These are phyloP conservation scores for Oxytropis ochrocephala DNA, from an alignment of 306 rosid genomes.

Conservation along the genomic window DNA sequence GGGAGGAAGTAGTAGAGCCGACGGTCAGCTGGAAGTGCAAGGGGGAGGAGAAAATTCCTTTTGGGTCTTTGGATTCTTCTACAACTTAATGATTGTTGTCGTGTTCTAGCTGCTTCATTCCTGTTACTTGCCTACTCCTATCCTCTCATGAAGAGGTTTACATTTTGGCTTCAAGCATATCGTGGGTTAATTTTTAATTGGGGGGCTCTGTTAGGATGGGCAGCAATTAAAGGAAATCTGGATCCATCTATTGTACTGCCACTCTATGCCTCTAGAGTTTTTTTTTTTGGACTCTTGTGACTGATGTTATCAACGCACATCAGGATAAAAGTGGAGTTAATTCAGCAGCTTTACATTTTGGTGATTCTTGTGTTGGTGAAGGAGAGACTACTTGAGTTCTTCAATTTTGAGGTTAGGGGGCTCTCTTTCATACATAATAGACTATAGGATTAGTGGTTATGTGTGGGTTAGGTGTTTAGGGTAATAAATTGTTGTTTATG, in stretches of 20 bases:
- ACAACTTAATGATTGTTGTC: constrained; percentile 66
- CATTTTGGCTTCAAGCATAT: too few relatives aligned
- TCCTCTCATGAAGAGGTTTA: too few relatives aligned
- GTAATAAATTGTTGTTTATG: too few relatives aligned
- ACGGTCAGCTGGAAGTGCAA: too few relatives aligned
- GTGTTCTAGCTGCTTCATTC: constrained; percentile 77
- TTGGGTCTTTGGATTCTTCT: constrained; percentile 82
- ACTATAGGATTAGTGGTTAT: too few relatives aligned
- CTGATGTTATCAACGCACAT: constrained; percentile 91
- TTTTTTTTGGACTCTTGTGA: constrained; percentile 90
- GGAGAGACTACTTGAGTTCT: too few relatives aligned
- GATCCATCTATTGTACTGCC: constrained; percentile 80
- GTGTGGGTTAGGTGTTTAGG: too few relatives aligned
- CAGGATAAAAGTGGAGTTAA: constrained; percentile 94
- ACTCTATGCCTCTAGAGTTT: constrained; percentile 72
- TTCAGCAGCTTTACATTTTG: constrained; percentile 92
- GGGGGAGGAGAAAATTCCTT: too few relatives aligned
- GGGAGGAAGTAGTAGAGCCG: too few relatives aligned
- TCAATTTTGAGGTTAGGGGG: too few relatives aligned
- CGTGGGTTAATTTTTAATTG: constrained; percentile 88
- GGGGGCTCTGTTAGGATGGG: constrained; percentile 97
- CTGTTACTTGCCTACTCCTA: constrained; percentile 82
- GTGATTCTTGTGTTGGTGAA: too few relatives aligned
- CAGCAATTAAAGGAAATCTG: constrained; percentile 72
- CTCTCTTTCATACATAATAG: too few relatives aligned